phyloP scores from a whole-genome alignment of 192 early-diverging fungal species.

The Gigaspora rosea region DNA sequence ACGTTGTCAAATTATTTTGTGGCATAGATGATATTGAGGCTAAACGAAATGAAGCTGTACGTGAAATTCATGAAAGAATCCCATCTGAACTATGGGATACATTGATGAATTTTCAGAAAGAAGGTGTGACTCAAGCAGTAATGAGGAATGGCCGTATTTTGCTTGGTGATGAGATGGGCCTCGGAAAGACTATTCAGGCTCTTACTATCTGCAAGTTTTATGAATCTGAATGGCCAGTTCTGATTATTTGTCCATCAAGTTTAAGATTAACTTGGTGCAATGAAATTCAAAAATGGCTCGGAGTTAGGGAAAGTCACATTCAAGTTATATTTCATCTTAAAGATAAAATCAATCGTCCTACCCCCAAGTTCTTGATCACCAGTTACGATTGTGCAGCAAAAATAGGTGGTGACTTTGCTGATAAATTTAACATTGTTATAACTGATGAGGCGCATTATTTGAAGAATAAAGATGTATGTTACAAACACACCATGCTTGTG shows the following conservation, averaged over 20 bases:
- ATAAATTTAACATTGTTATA: constrained; percentile 39
- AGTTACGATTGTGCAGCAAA: constrained; percentile 46
- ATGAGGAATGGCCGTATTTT: constrained; percentile 38
- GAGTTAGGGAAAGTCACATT: constrained; percentile 37
- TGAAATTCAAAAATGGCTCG: constrained; percentile 52
- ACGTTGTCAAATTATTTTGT: constrained; percentile 16
- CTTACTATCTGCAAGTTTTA: constrained; percentile 43
- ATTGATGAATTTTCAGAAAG: constrained; percentile 40
- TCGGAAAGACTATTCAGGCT: constrained; percentile 53
- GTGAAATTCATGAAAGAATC: constrained; percentile 10
- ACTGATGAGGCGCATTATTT: constrained; percentile 52
- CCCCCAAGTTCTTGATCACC: constrained; percentile 37
- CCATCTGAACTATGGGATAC: constrained; percentile 20
- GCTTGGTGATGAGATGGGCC: constrained; percentile 47
- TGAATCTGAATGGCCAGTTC: constrained; percentile 43
- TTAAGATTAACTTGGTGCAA: constrained; percentile 42
- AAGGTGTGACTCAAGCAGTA: constrained; percentile 41
- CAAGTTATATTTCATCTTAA: neutral
- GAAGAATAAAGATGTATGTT: constrained; percentile 44
- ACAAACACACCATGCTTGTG: neutral
- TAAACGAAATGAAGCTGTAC: neutral
- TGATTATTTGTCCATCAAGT: constrained; percentile 50
- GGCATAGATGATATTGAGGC: neutral
- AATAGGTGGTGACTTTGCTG: constrained; percentile 20
- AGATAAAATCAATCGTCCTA: constrained; percentile 2